phyloP scores from a whole-genome alignment of 176 grass and related monocot species.

The Secale cereale region DNA sequence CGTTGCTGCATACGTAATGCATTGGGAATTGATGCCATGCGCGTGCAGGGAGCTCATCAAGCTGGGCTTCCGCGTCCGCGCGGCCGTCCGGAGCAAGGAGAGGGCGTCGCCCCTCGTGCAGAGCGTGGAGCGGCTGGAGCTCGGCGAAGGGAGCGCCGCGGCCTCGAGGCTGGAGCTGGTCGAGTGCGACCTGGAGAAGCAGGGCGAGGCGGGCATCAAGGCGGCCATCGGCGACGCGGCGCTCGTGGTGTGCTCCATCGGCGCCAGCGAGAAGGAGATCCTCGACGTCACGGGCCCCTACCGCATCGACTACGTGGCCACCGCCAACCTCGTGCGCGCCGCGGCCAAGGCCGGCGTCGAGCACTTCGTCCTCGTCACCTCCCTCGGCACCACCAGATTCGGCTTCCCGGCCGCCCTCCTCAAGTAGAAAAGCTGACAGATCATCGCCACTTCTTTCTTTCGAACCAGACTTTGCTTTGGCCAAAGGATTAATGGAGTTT shows the following conservation, averaged over 20 bases:
- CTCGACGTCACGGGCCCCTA: slow-evolving; percentile 82
- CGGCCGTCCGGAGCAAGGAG: slow-evolving; percentile 59
- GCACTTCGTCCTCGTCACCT: slow-evolving; percentile 93
- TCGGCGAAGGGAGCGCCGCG: slow-evolving; percentile 24
- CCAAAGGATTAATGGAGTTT: neutral
- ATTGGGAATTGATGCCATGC: too few relatives aligned
- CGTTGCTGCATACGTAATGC: neutral
- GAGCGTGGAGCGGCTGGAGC: slow-evolving; percentile 71
- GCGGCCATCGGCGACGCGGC: slow-evolving; percentile 59
- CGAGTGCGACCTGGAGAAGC: slow-evolving; percentile 86
- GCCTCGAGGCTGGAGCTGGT: slow-evolving; percentile 66
- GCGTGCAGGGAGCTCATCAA: slow-evolving; percentile 68
- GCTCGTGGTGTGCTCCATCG: slow-evolving; percentile 82
- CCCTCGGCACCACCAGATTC: slow-evolving; percentile 75
- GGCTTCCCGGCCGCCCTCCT: slow-evolving; percentile 84
- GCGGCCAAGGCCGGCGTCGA: slow-evolving; percentile 61
- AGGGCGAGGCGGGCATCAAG: slow-evolving; percentile 36
- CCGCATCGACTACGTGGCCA: slow-evolving; percentile 82
- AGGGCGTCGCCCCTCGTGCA: slow-evolving; percentile 64
- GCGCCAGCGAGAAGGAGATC: slow-evolving; percentile 87
- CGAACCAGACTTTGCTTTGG: neutral
- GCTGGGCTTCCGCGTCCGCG: slow-evolving; percentile 83
- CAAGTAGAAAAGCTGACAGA: slow-evolving; percentile 40
- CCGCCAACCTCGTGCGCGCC: slow-evolving; percentile 67
- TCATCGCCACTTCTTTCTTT: neutral